Evolutionary conservation across 2,329 filamentous ascomycete genomes (phyloP), one percentile per base, ranked within the genome.

Genomic region (Claviceps spartinae): DNA sequence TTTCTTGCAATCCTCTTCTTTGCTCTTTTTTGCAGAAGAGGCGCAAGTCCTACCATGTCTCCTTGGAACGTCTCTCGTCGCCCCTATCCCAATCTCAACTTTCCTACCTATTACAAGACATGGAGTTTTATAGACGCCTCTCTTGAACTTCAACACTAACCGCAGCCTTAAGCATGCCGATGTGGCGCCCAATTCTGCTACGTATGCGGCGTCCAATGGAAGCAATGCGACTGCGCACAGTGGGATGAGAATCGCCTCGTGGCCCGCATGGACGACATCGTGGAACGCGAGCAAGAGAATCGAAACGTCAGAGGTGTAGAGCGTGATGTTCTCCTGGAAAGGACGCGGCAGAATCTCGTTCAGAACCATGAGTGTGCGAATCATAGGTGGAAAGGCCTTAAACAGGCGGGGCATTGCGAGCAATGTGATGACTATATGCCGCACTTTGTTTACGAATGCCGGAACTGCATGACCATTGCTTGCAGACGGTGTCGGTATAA

Each of bases 101-200:
- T n/a, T n/a, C 5, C 38, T n/a, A 4, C 38, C n/a, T 41, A 22
- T 4, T 18, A 3, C n/a, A 34, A 34, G 9, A 34, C 30, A 34
- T 34, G 9, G 30, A 34, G 30, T 34, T 4, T 16, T 8, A 41
- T 18, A 9, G 7, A 18, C 14, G 30, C 5, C 45, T n/a, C n/a
- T 26, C 14, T 18, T 13, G 24, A 18, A n/a, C 2, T 2, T 26
- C 26, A 34, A 16, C 22, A 24, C 43, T n/a, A 24, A 46, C 24
- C 11, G 9, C 24, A 9, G 5, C 4, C 20, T 8, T n/a, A 40
- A 66, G 76, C 68, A 0, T 79, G 75, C 48, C 61, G 49, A 1
- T 80, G 76, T 48, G 58, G 65, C 0, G 58, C 63, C 0, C 36
- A 77, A n/a, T 79, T 78, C 57, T 78, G 75, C 56, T 77, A 76